Evolutionary conservation across 2,329 filamentous ascomycete genomes (phyloP), one percentile per base, ranked within the genome.

Genomic region (Claviceps sp.): DNA sequence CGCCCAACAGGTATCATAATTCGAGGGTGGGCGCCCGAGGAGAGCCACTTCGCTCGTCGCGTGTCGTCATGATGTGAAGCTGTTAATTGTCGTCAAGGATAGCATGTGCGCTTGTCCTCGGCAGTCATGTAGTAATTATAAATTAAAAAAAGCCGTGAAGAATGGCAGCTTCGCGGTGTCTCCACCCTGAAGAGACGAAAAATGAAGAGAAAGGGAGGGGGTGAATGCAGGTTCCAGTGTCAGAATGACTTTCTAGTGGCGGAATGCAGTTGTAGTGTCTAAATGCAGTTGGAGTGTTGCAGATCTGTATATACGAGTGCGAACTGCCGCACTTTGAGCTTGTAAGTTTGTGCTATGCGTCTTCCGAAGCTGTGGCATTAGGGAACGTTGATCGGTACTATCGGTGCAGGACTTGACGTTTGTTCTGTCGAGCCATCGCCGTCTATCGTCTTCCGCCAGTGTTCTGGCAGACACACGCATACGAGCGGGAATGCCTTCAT

Each of bases 401-500:
- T 34, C 5, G 37, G 52, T 46, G 61, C 60, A 63, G 61, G 62
- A 50, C 60, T 75, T 13, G 79, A 82, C 51, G 74, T 76, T 9
- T 77, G 76, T 62, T 85, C 82, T 4, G 81, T 84, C 30, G 82
- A 85, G 37, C 78, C 77, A 62, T 96, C 90, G 54, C 89, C 88
- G 57, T 97, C 91, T 60, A 97, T 95, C 2, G 91, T 97, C 71
- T 93, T 95, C 63, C 84, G 82, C 91, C 91, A 98, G 67, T 96
- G 90, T 63, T 95, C 87, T 26, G 91, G 93, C 37, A 95, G 73
- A 68, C 93, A 97, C 43, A 97, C 88, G 64, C 91, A 98, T 48
- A 98, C 91, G 56, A 98, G 76, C 45, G 93, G 93, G 76, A 97
- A 97, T 37, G 93, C 93, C 69, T 97, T 97, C 72, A 97, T 93